A percentile compares a stretch with the other conserved stretches of the same genome.
Evolutionary conservation across 2,329 filamentous ascomycete species (phyloP).

Genomic region (Fusarium nurragi): DNA sequence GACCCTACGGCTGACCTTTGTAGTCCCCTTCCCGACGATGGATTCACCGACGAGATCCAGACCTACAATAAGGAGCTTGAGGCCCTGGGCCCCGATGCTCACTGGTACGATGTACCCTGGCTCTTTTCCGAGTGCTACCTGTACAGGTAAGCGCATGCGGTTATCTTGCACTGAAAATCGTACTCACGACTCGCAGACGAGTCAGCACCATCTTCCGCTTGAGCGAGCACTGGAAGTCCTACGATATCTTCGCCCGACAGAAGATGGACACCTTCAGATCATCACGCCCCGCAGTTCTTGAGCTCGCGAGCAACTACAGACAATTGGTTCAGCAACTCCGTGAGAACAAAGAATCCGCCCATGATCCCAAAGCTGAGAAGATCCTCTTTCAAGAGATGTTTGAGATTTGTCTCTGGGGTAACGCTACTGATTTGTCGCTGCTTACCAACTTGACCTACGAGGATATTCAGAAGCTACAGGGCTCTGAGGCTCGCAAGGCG

Average conservation of each 20-base stretch:
- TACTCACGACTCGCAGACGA: conserved; percentile 60
- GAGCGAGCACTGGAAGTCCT: conserved; percentile 84
- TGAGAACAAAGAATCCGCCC: conserved; percentile 59
- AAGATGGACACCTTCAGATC: conserved; percentile 94
- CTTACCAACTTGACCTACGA: conserved; percentile 91
- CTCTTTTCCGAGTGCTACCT: conserved; percentile 94
- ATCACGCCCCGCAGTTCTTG: conserved; percentile 84
- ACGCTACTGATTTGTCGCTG: conserved; percentile 92
- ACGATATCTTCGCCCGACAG: conserved; percentile 89
- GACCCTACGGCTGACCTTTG: not conserved
- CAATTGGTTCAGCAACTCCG: conserved; percentile 75
- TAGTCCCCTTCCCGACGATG: conserved; percentile 81
- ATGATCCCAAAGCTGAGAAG: conserved; percentile 74
- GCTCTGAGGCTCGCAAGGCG: conserved; percentile 83
- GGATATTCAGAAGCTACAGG: conserved; percentile 96
- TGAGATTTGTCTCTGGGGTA: conserved; percentile 97
- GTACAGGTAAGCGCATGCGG: conserved; percentile 68
- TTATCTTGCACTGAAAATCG: not conserved
- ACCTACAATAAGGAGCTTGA: conserved; percentile 88
- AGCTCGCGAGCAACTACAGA: conserved; percentile 81
- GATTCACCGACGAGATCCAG: conserved; percentile 79
- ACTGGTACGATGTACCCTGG: conserved; percentile 89
- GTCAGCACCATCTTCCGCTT: conserved; percentile 80
- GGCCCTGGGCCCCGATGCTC: conserved; percentile 71
- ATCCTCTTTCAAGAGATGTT: conserved; percentile 91